Base-by-base conservation (phyloP, 192 early-diverging fungal species). In the Linnemannia schmuckeri region DNA sequence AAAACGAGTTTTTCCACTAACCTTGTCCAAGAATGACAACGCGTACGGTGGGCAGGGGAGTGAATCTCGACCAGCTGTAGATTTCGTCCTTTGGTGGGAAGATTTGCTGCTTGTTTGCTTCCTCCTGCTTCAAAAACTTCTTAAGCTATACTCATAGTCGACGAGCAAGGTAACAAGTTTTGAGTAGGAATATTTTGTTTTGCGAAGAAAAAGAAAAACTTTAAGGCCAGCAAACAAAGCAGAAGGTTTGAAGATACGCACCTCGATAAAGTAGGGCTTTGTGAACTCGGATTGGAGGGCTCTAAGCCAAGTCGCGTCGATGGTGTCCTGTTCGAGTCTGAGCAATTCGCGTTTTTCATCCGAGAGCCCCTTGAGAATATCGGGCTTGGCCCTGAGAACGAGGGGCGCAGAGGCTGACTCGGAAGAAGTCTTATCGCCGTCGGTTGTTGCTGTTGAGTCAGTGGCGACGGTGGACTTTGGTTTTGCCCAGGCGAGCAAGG, bases 21-120 rank as follows among this genome's bases (percentile, higher is more conserved):
- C 96, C 96, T 93, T 99, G 98, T 8, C 98, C 98, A 70, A 99
- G 78, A 61, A 99, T 97, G 33, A 99, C 97, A 35, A 98, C 96
- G 49, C 92, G 91, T 38, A 99, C 94, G 4, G 89, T 80, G 12
- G 84, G 81, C 6, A 95, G 89, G 33, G 95, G 94, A 15, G 92
- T 93, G 75, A 92, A 97, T 55, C 94, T 93, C 10, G 95, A 94
- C 96, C 96, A 96, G 72, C 94, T 94, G 87, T 98, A 99, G 52
- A 97, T 93, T 52, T 97, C 92, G 6, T 80, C 68, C 40, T 86
- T 91, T 44, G 92, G 90, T 10, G 98, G 98, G 85, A 94, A 99
- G 27, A 99, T 87, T 37, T 83, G 82, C 35, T 93, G 89, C 12
- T 88, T 90, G 35, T 78, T 76, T 13, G 54, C 72, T 22, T 89